Evolutionary conservation across 176 grass and related monocot genomes (phyloP).

Genomic region (Avena eriantha): DNA sequence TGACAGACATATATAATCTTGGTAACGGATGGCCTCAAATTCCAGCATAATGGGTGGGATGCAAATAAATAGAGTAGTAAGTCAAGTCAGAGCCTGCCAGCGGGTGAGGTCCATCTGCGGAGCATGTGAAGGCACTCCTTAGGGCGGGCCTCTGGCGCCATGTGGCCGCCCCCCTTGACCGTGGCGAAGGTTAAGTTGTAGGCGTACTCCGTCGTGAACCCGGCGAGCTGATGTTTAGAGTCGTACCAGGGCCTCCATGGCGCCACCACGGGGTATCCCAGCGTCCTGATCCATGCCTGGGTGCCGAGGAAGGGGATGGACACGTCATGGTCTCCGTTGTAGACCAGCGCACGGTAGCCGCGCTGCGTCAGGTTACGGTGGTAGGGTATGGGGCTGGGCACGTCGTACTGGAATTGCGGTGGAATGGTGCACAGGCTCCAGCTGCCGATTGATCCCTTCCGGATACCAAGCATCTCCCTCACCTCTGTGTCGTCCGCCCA

Average conservation of each 20-base stretch:
- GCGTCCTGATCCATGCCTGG: conserved; percentile 52
- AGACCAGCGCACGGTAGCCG: conserved; percentile 59
- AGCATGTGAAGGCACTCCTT: conserved; percentile 34
- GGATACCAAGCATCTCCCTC: conserved; percentile 54
- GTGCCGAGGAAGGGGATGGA: conserved; percentile 58
- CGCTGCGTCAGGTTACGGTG: conserved; percentile 54
- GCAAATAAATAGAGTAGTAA: too few relatives aligned
- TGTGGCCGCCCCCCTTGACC: conserved; percentile 65
- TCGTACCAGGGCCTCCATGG: conserved; percentile 61
- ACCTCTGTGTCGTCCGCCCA: conserved; percentile 67
- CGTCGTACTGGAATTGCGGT: conserved; percentile 39
- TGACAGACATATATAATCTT: too few relatives aligned
- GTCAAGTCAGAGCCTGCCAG: background rate
- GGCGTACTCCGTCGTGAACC: conserved; percentile 65
- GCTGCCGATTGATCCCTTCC: conserved; percentile 15
- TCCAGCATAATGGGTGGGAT: too few relatives aligned
- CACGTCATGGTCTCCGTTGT: too few relatives aligned
- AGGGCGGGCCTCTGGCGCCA: background rate
- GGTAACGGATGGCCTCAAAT: too few relatives aligned
- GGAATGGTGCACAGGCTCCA: conserved; percentile 48
- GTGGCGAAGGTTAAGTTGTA: conserved; percentile 89
- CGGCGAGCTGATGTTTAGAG: conserved; percentile 61
- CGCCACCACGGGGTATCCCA: conserved; percentile 47
- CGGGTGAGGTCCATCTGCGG: background rate
- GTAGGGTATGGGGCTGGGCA: conserved; percentile 49